phyloP scores from a whole-genome alignment of 2,329 filamentous ascomycete genomes.

The Paecilomyces variotii region DNA sequence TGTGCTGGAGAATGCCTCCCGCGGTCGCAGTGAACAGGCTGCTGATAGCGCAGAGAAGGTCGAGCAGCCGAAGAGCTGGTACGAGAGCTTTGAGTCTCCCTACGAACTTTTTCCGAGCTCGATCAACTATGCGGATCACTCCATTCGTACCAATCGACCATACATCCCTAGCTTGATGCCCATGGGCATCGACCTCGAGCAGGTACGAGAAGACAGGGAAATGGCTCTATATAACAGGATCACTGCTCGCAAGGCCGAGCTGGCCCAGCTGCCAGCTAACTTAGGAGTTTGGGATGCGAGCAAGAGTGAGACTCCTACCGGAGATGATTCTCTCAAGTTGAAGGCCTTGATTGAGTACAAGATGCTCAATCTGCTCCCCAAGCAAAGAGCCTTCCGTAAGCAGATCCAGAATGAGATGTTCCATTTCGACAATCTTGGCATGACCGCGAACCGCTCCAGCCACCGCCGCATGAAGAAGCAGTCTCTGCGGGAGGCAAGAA shows the following conservation, averaged over 20 bases:
- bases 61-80: conserved; percentile 37
- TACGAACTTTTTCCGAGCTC: conserved; percentile 49
- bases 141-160: conserved; percentile 63
- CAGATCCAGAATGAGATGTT: conserved; percentile 88
- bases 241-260: conserved; percentile 71
- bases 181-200: conserved; percentile 77
- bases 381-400: conserved; percentile 78
- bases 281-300: conserved; percentile 76
- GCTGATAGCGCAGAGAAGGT: conserved; percentile 18
- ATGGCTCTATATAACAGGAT: conserved; percentile 85
- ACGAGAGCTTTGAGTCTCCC: conserved; percentile 69
- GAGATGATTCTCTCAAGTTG: conserved; percentile 75
- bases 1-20: conserved; percentile 32
- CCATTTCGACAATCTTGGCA: conserved; percentile 89
- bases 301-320: conserved; percentile 57
- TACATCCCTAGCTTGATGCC: conserved; percentile 86
- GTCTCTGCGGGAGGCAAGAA: conserved; percentile 84
- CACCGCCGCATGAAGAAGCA: conserved; percentile 98
- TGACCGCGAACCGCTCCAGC: conserved; percentile 86
- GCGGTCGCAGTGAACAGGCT: conserved; percentile 23
- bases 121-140: conserved; percentile 76
- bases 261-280: conserved; percentile 77
- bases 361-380: conserved; percentile 75
- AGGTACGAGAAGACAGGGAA: conserved; percentile 78
- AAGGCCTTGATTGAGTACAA: conserved; percentile 95